These are phyloP conservation scores for Suillus lakei DNA, from an alignment of 768 basidiomycete genomes.

Conservation along the genomic window DNA sequence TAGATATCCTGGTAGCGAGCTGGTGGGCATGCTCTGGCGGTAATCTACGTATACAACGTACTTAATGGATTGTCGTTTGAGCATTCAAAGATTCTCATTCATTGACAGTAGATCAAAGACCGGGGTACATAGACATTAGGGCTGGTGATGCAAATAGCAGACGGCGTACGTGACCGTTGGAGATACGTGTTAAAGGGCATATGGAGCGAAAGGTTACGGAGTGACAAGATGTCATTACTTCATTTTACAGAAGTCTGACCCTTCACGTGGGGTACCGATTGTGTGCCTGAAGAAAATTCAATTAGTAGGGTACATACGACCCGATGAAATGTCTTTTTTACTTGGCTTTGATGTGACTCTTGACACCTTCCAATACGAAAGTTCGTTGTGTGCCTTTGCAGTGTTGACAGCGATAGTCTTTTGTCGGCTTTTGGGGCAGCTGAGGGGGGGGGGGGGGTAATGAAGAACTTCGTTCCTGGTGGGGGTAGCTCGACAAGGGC, in stretches of 20 bases:
- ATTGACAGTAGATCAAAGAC: background rate
- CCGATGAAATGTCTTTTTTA: background rate
- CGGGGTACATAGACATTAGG: background rate
- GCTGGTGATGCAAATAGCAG: background rate
- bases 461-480: background rate
- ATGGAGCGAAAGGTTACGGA: background rate
- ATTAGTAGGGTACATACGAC: background rate
- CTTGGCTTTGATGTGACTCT: background rate
- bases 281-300: background rate
- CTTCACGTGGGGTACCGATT: background rate
- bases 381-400: background rate
- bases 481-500: background rate
- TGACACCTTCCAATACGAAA: background rate
- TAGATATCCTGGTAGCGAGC: conserved; percentile 2
- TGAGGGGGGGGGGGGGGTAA: background rate
- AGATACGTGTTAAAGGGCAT: background rate
- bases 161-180: background rate
- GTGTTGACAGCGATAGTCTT: background rate
- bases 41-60: conserved; percentile 36
- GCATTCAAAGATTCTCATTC: conserved; percentile 9
- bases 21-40: conserved; percentile 14
- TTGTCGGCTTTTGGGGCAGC: background rate
- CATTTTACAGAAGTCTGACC: background rate
- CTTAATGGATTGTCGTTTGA: conserved; percentile 31
- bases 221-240: background rate